phyloP scores from a whole-genome alignment of 1,284 basidiomycete genomes.

The Leccinum solheimii region DNA sequence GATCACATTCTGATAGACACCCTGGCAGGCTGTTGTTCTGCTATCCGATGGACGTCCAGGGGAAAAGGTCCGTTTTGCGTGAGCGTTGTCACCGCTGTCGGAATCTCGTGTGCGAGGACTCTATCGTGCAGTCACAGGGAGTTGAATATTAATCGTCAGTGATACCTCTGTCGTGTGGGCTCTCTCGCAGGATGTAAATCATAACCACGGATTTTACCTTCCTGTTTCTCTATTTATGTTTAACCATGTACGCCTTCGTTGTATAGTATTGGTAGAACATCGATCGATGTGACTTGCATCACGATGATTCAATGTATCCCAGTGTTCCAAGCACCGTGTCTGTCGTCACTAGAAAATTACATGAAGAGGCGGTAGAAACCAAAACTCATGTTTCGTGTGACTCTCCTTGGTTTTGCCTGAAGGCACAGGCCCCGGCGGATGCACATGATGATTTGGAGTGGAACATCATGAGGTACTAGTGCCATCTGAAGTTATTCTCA shows the following conservation, averaged over 20 bases:
- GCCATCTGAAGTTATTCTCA: background rate
- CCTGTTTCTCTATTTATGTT: background rate
- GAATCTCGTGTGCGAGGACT: conserved; percentile 1
- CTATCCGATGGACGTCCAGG: conserved; percentile 84
- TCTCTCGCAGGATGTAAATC: background rate
- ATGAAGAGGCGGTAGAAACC: background rate
- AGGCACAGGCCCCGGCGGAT: background rate
- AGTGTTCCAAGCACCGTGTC: background rate
- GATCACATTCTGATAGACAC: conserved; percentile 10
- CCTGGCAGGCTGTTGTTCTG: conserved; percentile 74
- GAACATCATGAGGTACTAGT: background rate
- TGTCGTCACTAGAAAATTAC: background rate
- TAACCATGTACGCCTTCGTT: conserved; percentile 6
- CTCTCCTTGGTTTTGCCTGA: background rate
- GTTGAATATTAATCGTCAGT: background rate
- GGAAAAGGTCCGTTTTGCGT: conserved; percentile 78
- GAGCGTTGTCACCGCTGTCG: background rate
- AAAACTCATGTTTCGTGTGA: background rate
- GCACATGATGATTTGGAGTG: background rate
- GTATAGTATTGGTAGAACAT: conserved; percentile 1
- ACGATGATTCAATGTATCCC: background rate
- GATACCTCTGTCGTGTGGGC: conserved; percentile 6
- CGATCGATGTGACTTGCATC: background rate
- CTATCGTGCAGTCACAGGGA: background rate
- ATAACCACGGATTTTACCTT: background rate